Conservation (phyloP, 2,329 filamentous ascomycete genomes). For the Ciborinia camelliae region DNA sequence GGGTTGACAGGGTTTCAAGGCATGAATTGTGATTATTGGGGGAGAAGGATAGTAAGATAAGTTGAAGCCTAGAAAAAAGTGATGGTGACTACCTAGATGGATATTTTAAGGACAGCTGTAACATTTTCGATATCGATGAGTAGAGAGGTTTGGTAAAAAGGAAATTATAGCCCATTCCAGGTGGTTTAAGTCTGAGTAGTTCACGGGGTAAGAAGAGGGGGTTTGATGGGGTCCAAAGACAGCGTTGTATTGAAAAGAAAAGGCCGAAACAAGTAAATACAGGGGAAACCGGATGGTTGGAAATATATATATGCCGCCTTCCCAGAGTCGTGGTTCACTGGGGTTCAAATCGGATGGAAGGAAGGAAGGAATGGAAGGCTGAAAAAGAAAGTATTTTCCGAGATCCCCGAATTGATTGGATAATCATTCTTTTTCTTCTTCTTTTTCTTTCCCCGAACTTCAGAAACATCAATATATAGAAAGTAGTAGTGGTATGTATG, state of each 20-base stretch:
- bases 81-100: neutral
- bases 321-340: constrained; percentile 18
- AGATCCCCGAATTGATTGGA: constrained; percentile 16
- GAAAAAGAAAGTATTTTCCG: constrained; percentile 12
- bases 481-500: neutral
- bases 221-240: constrained; percentile 1
- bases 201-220: neutral
- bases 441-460: neutral
- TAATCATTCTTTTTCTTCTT: neutral
- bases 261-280: constrained; percentile 12
- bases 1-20: constrained; percentile 7
- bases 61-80: constrained; percentile 3
- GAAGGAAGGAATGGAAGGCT: constrained; percentile 15
- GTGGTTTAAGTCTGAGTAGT: neutral
- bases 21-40: constrained; percentile 3
- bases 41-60: neutral
- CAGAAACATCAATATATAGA: neutral
- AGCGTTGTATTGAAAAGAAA: constrained; percentile 7
- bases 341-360: constrained; percentile 11
- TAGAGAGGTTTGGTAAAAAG: neutral
- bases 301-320: constrained; percentile 8
- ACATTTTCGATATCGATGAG: neutral
- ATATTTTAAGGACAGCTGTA: constrained; percentile 1
- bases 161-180: neutral
- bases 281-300: constrained; percentile 2